These are phyloP conservation scores for Apiotrichum veenhuisii DNA, from an alignment of 1,284 basidiomycete genomes.

Conservation along the genomic window DNA sequence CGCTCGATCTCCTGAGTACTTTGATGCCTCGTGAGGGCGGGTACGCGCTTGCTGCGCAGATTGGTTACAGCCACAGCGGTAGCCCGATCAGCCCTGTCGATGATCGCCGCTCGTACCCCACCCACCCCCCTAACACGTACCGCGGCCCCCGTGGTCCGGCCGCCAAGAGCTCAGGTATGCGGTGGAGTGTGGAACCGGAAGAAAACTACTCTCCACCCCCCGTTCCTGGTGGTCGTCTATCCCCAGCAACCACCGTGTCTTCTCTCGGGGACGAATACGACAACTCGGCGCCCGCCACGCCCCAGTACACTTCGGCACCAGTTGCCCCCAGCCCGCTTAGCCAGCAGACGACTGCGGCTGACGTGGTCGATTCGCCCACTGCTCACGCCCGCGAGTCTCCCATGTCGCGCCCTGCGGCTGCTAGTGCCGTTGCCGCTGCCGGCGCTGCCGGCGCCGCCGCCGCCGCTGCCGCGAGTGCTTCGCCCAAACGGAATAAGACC, in stretches of 20 bases:
- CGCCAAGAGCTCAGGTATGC: constrained; percentile 40
- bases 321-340: constrained; percentile 28
- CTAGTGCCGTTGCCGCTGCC: constrained; percentile 2
- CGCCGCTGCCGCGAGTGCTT: too few species aligned
- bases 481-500: constrained; percentile 59
- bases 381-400: not conserved
- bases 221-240: constrained; percentile 20
- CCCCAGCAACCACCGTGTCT: constrained; percentile 6
- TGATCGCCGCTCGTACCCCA: constrained; percentile 26
- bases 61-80: constrained; percentile 22
- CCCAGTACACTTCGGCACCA: constrained; percentile 15
- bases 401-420: not conserved
- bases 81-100: constrained; percentile 19
- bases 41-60: constrained; percentile 47
- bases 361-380: constrained; percentile 5
- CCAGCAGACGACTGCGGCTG: constrained; percentile 27
- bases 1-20: constrained; percentile 39
- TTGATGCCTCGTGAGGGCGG: constrained; percentile 48
- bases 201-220: constrained; percentile 22
- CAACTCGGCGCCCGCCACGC: constrained; percentile 6
- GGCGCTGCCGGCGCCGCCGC: constrained; percentile 6
- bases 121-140: constrained; percentile 15
- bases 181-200: constrained; percentile 43
- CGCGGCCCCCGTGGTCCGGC: constrained; percentile 30
- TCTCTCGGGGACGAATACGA: constrained; percentile 4